Evolutionary conservation across 768 basidiomycete species (phyloP), one percentile per base, ranked within the genome.

Genomic region (Lyophyllum atratum): DNA sequence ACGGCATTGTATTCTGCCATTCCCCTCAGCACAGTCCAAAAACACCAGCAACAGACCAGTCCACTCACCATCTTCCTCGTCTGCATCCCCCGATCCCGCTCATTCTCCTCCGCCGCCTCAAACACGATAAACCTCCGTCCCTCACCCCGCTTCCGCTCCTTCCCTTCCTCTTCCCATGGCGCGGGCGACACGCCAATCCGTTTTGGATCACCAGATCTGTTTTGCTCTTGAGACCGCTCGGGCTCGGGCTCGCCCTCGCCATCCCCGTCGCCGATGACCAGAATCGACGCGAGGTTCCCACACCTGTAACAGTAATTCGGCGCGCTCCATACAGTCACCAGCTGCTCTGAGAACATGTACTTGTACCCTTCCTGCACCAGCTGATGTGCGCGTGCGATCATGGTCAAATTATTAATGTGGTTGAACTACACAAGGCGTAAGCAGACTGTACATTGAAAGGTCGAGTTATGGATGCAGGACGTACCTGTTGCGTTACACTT

Each of bases 331-430:
- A 96, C 93, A 0, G 93, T 96, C 12, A 95, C 93, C 19, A 96
- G 90, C 60, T 87, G 81, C 59, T 89, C 84, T 68, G 97, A 92
- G 64, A 98, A 97, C 96, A 98, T 96, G 69, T 95, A 89, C 75
- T 98, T 98, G 76, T 84, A 95, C 1, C 94, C 93, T 71, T 95
- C 93, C 71, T 95, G 93, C 1, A 98, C 96, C 19, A 98, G 86
- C 68, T 98, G 96, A 70, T 98, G 96, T 1, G 96, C 96, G 33
- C 96, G 85, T 2, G 95, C 95, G 64, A 98, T 94, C 40, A 98
- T 84, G 10, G 77, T 80, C 19, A 98, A 84, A 29, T 85, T 81
- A 68, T 98, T 98, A 55, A 93, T 86, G 69, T 96, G 93, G 62
- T 93, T 95, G 80, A 98, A 98, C 86, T 95, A 62, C 2, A 26